phyloP scores from a whole-genome alignment of 441 rosid species.

The Raphanus hybrid region DNA sequence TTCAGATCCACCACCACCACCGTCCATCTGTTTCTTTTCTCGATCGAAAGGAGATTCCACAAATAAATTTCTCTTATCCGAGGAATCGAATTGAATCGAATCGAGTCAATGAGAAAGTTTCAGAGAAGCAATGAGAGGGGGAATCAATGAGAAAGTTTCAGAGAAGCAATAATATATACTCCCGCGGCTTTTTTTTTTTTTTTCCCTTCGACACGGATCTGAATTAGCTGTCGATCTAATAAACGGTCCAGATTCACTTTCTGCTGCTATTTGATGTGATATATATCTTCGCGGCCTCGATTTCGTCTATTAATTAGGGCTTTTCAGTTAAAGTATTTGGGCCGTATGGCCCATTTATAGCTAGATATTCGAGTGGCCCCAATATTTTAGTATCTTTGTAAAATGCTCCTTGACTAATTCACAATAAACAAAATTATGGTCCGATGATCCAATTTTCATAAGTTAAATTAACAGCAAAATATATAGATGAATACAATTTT shows the following conservation, averaged over 20 bases:
- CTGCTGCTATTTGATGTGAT: neutral
- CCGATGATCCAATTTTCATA: too few relatives aligned
- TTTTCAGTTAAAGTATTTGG: neutral
- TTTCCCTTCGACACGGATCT: constrained; percentile 11
- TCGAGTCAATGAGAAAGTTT: constrained; percentile 13
- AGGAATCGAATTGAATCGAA: neutral
- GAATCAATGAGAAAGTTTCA: constrained; percentile 20
- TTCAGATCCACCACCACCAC: constrained; percentile 53
- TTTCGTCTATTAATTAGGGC: neutral
- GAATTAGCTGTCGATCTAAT: neutral
- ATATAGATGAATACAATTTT: too few relatives aligned
- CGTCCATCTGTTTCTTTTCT: constrained; percentile 42
- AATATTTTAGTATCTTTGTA: neutral
- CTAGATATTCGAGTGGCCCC: neutral
- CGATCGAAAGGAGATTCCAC: neutral
- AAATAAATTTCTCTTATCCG: neutral
- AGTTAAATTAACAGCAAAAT: too few relatives aligned
- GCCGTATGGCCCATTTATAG: neutral
- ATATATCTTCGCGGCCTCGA: neutral
- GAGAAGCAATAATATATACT: constrained; percentile 21
- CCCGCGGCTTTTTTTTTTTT: constrained; percentile 7
- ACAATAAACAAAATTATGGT: too few relatives aligned
- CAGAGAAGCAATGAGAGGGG: constrained; percentile 24
- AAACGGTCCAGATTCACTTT: constrained; percentile 8
- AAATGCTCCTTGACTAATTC: too few relatives aligned